phyloP scores from a whole-genome alignment of 2,329 filamentous ascomycete genomes.

The Dactylellina parvicollis region DNA sequence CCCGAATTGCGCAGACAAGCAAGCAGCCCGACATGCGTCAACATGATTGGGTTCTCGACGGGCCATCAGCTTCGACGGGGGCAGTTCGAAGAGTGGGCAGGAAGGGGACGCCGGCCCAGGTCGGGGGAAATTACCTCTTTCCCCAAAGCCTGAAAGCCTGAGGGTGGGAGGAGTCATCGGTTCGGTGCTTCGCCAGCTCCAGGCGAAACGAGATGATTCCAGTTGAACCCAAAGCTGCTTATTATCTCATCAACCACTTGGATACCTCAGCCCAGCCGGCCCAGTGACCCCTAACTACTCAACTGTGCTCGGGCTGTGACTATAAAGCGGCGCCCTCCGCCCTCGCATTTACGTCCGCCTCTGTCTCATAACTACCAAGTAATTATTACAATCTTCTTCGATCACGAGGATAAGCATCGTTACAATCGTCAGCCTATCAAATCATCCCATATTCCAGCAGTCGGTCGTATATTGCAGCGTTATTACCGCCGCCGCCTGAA shows the following conservation, averaged over 20 bases:
- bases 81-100: constrained; percentile 3
- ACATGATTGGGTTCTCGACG: not conserved
- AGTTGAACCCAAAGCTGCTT: not conserved
- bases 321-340: constrained; percentile 43
- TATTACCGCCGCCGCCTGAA: too few species aligned
- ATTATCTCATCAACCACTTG: too few species aligned
- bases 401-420: constrained; percentile 3
- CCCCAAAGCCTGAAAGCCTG: not conserved
- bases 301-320: not conserved
- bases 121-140: constrained; percentile 32
- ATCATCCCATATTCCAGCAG: not conserved
- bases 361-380: too few species aligned
- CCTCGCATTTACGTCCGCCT: not conserved
- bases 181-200: not conserved
- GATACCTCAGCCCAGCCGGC: not conserved
- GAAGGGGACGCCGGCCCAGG: constrained; percentile 5
- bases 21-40: constrained; percentile 1
- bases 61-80: constrained; percentile 5
- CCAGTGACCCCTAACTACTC: not conserved
- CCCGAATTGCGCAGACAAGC: not conserved
- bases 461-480: too few species aligned
- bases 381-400: constrained; percentile 1
- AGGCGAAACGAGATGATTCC: not conserved
- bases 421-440: not conserved
- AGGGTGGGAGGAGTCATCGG: not conserved